Evolutionary conservation across 441 rosid species (phyloP), one percentile per base, ranked within the genome.

Genomic region (Aleurites moluccanus): DNA sequence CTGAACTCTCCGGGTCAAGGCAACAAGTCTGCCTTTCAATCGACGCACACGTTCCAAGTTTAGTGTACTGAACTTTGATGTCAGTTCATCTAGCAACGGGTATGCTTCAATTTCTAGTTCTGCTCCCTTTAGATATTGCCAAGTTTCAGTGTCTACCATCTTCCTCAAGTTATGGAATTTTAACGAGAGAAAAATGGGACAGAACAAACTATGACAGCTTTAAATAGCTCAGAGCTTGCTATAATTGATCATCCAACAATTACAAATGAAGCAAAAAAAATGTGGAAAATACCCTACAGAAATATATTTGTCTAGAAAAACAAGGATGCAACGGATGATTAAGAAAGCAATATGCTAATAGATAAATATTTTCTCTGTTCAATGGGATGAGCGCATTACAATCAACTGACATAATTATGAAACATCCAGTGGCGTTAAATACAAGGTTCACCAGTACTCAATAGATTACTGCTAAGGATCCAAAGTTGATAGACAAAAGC

Each of bases 71-170:
- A 96, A 91, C 89, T 93, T 93, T 61, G 98, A 96, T 18, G 98
- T 93, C 72, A 96, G 94, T 84, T 93, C 99, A 73, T 96, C 99
- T 74, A 96, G 79, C 67, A 96, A 84, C 6, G 99, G 99, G 80
- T 96, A 96, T 72, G 99, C 99, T 87, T 96, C 99, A 81, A 93
- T 93, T 82, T 96, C 99, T 69, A 96, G 83, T 82, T 96, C 97
- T 77, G 96, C 94, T 79, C 97, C 99, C 99, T 96, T 84, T 63
- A 57, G 53, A 85, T 78, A 80, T 72, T 63, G 49, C 61, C 82
- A 72, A 69, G 45, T 53, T 62, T 20, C 59, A 61, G 52, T 61
- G 38, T 52, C 57, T 64, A 78, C 38, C 38, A 77, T 72, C 67
- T 77, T 38, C 63, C 20, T 70, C n/a, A 71, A 74, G 63, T 62